These are phyloP conservation scores for Pulveroboletus sp. DNA, from an alignment of 768 basidiomycete species.

Conservation along the genomic window DNA sequence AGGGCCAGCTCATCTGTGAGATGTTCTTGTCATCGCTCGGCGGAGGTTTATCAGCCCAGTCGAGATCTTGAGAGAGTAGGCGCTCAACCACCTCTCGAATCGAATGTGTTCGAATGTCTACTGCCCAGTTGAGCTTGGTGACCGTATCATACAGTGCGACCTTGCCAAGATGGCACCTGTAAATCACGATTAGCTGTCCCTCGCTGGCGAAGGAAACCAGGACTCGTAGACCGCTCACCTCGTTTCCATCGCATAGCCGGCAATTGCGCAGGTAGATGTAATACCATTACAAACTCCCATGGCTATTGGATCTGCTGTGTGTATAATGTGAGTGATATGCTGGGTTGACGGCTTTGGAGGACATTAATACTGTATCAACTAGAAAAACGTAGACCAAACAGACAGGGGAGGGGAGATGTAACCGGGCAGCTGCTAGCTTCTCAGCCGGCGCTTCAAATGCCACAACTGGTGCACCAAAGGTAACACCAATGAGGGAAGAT, in stretches of 20 bases:
- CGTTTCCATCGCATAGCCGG: slow-evolving; percentile 82
- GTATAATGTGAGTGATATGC: slow-evolving; percentile 83
- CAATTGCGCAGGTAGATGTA: slow-evolving; percentile 71
- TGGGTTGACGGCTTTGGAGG: slow-evolving; percentile 54
- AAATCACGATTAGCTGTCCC: background rate
- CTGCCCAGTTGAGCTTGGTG: slow-evolving; percentile 71
- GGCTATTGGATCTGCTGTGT: slow-evolving; percentile 92
- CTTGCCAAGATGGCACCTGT: slow-evolving; percentile 82
- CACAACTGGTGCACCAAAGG: slow-evolving; percentile 91
- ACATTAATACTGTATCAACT: background rate
- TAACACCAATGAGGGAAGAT: slow-evolving; percentile 76
- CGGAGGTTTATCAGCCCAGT: slow-evolving; percentile 40
- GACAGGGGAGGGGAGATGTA: slow-evolving; percentile 87
- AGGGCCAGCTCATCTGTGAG: slow-evolving; percentile 16
- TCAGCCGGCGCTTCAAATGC: slow-evolving; percentile 86
- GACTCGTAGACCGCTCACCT: slow-evolving; percentile 31
- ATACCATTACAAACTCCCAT: slow-evolving; percentile 80
- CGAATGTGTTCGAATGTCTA: slow-evolving; percentile 65
- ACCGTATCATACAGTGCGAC: slow-evolving; percentile 85
- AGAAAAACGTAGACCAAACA: slow-evolving; percentile 17
- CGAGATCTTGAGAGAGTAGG: slow-evolving; percentile 48
- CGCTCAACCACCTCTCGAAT: slow-evolving; percentile 70
- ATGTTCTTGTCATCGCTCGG: slow-evolving; percentile 2
- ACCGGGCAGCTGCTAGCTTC: slow-evolving; percentile 59
- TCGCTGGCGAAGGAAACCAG: background rate